Base-by-base conservation (phyloP, 768 basidiomycete genomes). In the Lactifluus piperatus region DNA sequence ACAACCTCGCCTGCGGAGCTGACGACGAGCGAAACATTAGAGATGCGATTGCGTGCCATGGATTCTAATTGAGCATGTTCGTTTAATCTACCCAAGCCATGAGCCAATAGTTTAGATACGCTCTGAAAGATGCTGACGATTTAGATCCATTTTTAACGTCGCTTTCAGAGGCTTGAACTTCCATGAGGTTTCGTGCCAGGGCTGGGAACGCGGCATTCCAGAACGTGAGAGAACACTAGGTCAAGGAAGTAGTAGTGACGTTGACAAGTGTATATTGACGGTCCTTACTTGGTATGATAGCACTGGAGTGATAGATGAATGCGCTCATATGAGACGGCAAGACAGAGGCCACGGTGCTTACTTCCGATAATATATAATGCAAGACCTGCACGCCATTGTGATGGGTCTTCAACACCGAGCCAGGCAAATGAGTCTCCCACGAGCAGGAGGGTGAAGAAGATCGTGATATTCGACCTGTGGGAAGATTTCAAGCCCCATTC, bases 181-280 rank as follows among this genome's bases (percentile, higher is more conserved):
- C 82, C 0, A 85, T 83, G 27, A 88, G 76, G 68, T 89, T 80
- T 9, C 81, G 77, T 24, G 84, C 83, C 16, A 91, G 75, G 18
- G 85, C 87, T 0, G 88, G 86, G 68, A 91, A 89, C 13, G 88
- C 88, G 13, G 88, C 88, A 0, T 85, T 86, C 87, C 86, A 91
- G 70, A 90, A 91, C 0, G 88, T 89, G 55, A 89, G 69, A 30
- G 84, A 74, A 56, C 85, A 81, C 81, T 86, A 57, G 10, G 41
- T 39, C n/a, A 37, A 5, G 27, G 64, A 24, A 26, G 43, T 3
- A 56, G 52, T 14, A 32, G 24, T 44, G 14, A 30, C 32, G 10
- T 20, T n/a, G 3, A 37, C 24, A 37, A 43, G 51, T 14, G 14
- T 22, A 0, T 11, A 32, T 11, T 16, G 8, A 7, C 8, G 34